Base-by-base conservation (phyloP, 2,329 filamentous ascomycete genomes). In the Alternaria alternata region DNA sequence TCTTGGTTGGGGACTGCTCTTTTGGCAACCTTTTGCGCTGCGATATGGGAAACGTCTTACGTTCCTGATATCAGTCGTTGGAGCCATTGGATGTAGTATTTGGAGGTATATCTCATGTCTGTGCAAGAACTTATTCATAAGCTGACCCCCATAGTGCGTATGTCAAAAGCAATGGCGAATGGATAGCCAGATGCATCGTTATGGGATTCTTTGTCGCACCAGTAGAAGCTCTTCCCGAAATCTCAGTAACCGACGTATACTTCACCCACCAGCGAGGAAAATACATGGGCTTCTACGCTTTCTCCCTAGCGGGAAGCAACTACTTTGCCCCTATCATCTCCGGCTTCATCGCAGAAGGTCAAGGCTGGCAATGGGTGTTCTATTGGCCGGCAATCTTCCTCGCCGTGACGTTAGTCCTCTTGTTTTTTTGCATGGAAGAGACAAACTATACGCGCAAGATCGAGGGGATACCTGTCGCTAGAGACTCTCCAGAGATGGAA, bases 401-500 rank as follows among this genome's bases (percentile, higher is more conserved):
- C 3, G 84, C 75, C 1, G 73, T 83, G 1, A 79, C 76, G 9
- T 83, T 85, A 38, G 66, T 88, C 18, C 80, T 86, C 63, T 74
- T 85, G 2, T 87, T 87, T 75, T 84, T 88, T 66, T 83, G 84
- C 71, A 83, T 87, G 79, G 87, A 88, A 71, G 87, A 88, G 72
- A 87, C 86, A 5, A 88, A 86, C 69, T 87, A 83, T 62, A 66
- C 78, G 51, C 81, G 83, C 6, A 56, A 70, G 5, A 78, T 76
- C 8, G 60, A 65, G 5, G 66, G 67, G 16, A 58, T 63, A 3
- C 38, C 57, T 5, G 38, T 57, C 2, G 24, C 54, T 46, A 20
- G 61, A n/a, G 38, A 51, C 20, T 34, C 7, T 54, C 75, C 51
- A 51, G 42, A 62, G 12, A 22, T 58, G 51, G 47, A 46, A 3